A percentile compares a stretch with the other conserved stretches of the same genome.
Evolutionary conservation across 1,139 yeast species (phyloP).

Genomic region (Yamadazyma dendronema): DNA sequence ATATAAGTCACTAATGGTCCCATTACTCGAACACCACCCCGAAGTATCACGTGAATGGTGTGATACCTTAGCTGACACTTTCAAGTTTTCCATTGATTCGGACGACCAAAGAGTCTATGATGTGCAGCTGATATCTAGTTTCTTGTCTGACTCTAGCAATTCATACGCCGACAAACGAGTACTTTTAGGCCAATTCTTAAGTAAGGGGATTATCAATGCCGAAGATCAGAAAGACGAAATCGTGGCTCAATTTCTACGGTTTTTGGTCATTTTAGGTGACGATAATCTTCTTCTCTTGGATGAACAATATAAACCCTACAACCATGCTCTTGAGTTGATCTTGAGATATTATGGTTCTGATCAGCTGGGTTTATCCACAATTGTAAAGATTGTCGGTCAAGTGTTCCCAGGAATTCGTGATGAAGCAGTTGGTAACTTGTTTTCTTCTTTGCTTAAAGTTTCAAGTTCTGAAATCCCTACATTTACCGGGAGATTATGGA

Average conservation of each 20-base stretch:
- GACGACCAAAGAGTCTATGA: slow-evolving; percentile 15
- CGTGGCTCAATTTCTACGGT: background rate
- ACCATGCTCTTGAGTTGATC: background rate
- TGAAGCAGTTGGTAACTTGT: background rate
- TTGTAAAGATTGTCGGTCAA: background rate
- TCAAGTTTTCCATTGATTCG: slow-evolving; percentile 16
- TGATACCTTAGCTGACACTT: slow-evolving; percentile 22
- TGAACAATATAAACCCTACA: background rate
- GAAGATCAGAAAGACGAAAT: background rate
- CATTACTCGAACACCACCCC: slow-evolving; percentile 11
- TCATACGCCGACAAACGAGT: background rate
- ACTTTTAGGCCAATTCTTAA: slow-evolving; percentile 18
- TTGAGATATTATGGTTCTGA: background rate
- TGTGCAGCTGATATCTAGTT: slow-evolving; percentile 14
- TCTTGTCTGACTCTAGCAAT: background rate
- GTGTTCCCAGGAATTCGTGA: background rate
- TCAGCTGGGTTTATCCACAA: no score
- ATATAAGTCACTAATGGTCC: slow-evolving; percentile 20
- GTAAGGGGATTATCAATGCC: background rate
- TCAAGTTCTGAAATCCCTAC: slow-evolving; percentile 18
- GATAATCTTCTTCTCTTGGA: background rate
- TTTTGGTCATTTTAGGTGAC: background rate
- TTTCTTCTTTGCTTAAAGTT: background rate
- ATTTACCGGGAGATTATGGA: slow-evolving; percentile 24
- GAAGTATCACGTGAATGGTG: slow-evolving; percentile 18